phyloP scores from a whole-genome alignment of 164 flowering plant genomes.

The Vitis rupestris region DNA sequence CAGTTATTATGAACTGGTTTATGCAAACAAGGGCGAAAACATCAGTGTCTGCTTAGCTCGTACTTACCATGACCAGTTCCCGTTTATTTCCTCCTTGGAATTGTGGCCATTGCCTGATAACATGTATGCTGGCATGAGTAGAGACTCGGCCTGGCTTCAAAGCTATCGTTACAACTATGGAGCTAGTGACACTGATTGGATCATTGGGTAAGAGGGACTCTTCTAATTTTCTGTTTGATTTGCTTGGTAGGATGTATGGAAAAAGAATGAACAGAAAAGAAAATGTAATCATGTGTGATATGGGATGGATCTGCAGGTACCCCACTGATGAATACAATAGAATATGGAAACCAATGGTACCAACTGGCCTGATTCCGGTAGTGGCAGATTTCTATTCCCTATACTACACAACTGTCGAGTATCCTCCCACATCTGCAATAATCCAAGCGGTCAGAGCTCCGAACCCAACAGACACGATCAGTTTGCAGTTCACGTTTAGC shows the following conservation, averaged over 20 bases:
- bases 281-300: too few species aligned
- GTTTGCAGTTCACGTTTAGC: neutral
- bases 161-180: slow-evolving; percentile 15
- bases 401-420: neutral
- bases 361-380: neutral
- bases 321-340: slow-evolving; percentile 17
- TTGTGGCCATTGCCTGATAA: neutral
- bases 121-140: slow-evolving; percentile 12
- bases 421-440: slow-evolving; percentile 13
- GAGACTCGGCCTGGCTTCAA: slow-evolving; percentile 14
- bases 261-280: too few species aligned
- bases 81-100: slow-evolving; percentile 21
- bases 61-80: slow-evolving; percentile 2
- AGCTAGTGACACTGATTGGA: neutral
- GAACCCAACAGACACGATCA: neutral
- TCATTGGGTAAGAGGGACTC: neutral
- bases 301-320: slow-evolving; percentile 14
- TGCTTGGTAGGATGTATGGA: neutral
- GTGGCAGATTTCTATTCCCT: neutral
- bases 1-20: slow-evolving; percentile 8
- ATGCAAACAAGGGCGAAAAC: neutral
- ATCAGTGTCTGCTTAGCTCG: slow-evolving; percentile 15
- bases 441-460: slow-evolving; percentile 8
- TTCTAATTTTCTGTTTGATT: neutral
- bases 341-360: slow-evolving; percentile 13